Conservation (phyloP, 129 eudicot genomes). For the Saposhnikovia divaricata region DNA sequence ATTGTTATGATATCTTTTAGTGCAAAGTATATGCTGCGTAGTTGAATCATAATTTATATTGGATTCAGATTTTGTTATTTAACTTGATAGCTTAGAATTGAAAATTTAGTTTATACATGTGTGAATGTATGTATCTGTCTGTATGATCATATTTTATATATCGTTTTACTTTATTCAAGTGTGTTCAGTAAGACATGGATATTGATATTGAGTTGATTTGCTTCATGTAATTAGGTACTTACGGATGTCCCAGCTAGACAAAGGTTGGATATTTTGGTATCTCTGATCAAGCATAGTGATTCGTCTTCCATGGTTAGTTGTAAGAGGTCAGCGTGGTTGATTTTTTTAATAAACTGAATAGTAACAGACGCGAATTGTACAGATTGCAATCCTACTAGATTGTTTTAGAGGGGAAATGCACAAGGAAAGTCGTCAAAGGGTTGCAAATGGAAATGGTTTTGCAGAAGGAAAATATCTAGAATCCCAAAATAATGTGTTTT, state of each 20-base stretch:
- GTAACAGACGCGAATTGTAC: constrained; percentile 16
- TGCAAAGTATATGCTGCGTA: not conserved
- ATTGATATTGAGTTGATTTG: constrained; percentile 12
- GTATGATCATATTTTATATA: not conserved
- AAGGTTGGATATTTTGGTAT: constrained; percentile 62
- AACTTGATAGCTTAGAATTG: not conserved
- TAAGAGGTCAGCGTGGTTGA: constrained; percentile 12
- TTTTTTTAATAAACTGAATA: not conserved
- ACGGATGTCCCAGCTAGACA: constrained; percentile 56
- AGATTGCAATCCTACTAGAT: constrained; percentile 78
- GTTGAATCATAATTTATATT: not conserved
- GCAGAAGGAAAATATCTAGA: constrained; percentile 17
- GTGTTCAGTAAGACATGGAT: not conserved
- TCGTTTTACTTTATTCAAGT: not conserved
- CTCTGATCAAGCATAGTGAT: constrained; percentile 56
- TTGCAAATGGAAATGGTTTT: constrained; percentile 24
- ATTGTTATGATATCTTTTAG: not conserved
- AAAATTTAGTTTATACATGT: not conserved
- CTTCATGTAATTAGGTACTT: constrained; percentile 54
- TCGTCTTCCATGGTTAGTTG: constrained; percentile 81
- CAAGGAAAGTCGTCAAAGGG: constrained; percentile 32
- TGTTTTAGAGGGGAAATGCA: constrained; percentile 66
- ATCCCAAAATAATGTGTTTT: constrained; percentile 32
- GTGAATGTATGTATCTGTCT: not conserved
- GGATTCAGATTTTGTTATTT: not conserved